These are phyloP conservation scores for Laburnicola sp. DNA, from an alignment of 2,329 filamentous ascomycete species.

Conservation along the genomic window DNA sequence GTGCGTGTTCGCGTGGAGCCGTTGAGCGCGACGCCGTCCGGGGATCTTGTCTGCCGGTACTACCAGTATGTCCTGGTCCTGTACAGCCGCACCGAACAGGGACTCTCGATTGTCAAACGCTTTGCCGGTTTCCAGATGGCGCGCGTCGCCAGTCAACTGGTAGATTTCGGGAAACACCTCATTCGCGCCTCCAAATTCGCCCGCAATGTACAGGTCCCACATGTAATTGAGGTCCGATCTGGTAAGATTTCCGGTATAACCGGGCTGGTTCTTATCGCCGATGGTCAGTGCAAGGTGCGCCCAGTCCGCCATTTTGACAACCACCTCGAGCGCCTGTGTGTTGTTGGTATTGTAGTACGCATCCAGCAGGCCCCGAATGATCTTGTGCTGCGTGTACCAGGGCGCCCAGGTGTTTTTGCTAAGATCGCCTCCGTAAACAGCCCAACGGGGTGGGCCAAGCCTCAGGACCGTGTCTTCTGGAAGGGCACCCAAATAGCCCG, in stretches of 20 bases:
- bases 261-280: conserved; percentile 20
- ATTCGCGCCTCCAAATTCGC: conserved; percentile 20
- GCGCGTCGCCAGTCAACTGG: conserved; percentile 11
- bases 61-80: conserved; percentile 16
- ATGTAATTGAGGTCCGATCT: conserved; percentile 21
- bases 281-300: conserved; percentile 16
- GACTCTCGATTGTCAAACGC: conserved; percentile 21
- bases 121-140: conserved; percentile 15
- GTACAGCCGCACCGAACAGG: conserved; percentile 16
- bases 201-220: conserved; percentile 22
- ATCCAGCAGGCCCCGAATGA: conserved; percentile 17
- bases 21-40: conserved; percentile 12
- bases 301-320: conserved; percentile 22
- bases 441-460: conserved; percentile 18
- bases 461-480: conserved; percentile 19
- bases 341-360: conserved; percentile 23
- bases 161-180: conserved; percentile 21
- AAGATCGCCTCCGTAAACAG: conserved; percentile 14
- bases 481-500: conserved; percentile 18
- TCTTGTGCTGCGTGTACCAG: conserved; percentile 24
- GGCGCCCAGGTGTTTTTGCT: conserved; percentile 19
- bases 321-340: conserved; percentile 15
- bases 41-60: conserved; percentile 14
- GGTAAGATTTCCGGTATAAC: conserved; percentile 18
- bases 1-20: conserved; percentile 19